Base-by-base conservation (phyloP, 2,329 filamentous ascomycete genomes). In the Diatrype stigma region DNA sequence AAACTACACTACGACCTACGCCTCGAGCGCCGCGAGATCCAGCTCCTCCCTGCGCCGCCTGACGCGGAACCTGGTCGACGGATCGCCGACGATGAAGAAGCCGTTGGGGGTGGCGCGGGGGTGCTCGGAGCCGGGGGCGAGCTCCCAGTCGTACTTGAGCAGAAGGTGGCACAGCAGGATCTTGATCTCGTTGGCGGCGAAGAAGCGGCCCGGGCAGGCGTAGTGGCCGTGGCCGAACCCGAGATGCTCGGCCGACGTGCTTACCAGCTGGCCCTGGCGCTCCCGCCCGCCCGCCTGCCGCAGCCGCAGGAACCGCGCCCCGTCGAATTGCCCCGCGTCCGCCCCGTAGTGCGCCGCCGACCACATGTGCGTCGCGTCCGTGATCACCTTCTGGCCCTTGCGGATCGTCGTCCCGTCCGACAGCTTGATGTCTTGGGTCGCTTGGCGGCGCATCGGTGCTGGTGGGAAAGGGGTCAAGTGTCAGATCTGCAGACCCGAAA, bases 141-240 rank as follows among this genome's bases (percentile, higher is more conserved):
- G 35, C 34, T 46, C 30, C 54, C 55, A 59, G 45, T 70, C 68
- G 54, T 67, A 71, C 51, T 63, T 64, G 49, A 62, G 52, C 34
- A 70, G 42, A 2, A 71, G 26, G 45, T 65, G 60, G 50, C 61
- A 57, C 21, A 70, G 48, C n/a, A 63, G 35, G 19, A 70, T 56
- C 60, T 73, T 71, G 21, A 72, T 61, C 56, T 70, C 64, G 50
- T 67, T 65, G 16, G 59, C 61, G 2, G 68, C 69, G 58, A 71
- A 71, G 55, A 70, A 72, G 5, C 70, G 56, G 0, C 70, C 70
- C 0, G 70, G 70, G 51, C 70, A 73, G 2, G 70, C 65, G 50
- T 70, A 67, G 21, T 57, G 57, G 6, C 71, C 70, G 49, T 71
- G 61, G 2, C 71, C 70, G 47, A 72, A 73, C 10, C 54, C 58